Conservation (phyloP, 1,284 basidiomycete genomes). For the Boletellus deceptivus region DNA sequence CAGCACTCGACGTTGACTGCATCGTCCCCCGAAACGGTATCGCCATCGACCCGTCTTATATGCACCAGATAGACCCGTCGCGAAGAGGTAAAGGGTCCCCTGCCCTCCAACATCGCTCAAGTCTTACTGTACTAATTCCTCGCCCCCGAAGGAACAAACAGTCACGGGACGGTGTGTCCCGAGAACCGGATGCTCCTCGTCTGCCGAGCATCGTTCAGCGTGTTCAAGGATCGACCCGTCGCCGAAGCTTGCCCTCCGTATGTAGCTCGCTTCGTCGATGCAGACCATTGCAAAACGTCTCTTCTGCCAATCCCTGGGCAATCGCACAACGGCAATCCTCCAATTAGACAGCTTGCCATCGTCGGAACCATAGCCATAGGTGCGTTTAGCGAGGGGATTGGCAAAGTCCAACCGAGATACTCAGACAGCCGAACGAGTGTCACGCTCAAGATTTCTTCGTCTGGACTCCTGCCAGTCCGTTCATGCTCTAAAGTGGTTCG, state of each 20-base stretch:
- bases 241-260: constrained; percentile 65
- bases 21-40: too few species aligned
- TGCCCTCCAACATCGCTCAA: constrained; percentile 38
- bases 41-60: constrained; percentile 47
- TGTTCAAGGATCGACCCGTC: constrained; percentile 3
- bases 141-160: constrained; percentile 69
- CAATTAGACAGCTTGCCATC: constrained; percentile 54
- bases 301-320: constrained; percentile 47
- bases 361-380: constrained; percentile 66
- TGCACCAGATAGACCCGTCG: constrained; percentile 54
- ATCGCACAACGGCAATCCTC: constrained; percentile 53
- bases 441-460: constrained; percentile 23
- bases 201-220: constrained; percentile 32
- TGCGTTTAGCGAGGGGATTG: constrained; percentile 59
- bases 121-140: neutral
- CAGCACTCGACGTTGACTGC: too few species aligned
- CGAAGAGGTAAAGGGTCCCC: constrained; percentile 61
- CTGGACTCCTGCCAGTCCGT: constrained; percentile 27
- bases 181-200: constrained; percentile 60
- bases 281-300: constrained; percentile 63
- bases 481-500: constrained; percentile 14
- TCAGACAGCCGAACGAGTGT: neutral
- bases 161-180: constrained; percentile 60
- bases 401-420: constrained; percentile 42
- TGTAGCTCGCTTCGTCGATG: constrained; percentile 58